A percentile compares a stretch with the other conserved stretches of the same genome.
phyloP scores from a whole-genome alignment of 768 basidiomycete genomes.

The Rhodotorula paludigena region DNA sequence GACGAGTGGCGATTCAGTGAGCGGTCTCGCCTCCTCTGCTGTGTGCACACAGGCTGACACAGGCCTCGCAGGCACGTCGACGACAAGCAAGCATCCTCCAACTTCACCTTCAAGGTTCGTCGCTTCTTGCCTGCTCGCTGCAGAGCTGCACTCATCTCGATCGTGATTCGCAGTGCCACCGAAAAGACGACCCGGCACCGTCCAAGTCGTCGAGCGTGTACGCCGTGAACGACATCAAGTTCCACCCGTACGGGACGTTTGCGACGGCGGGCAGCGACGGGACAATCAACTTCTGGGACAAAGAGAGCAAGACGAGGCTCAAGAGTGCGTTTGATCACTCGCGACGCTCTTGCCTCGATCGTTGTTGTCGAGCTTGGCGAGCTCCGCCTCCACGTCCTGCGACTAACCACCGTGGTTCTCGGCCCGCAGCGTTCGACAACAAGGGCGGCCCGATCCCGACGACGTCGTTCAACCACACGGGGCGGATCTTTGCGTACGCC shows the following conservation, averaged over 20 bases:
- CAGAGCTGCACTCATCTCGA: too few relatives aligned
- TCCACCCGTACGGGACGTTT: slow-evolving; percentile 81
- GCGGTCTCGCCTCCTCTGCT: slow-evolving; percentile 44
- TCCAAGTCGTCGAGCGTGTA: slow-evolving; percentile 64
- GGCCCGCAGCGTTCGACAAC: slow-evolving; percentile 61
- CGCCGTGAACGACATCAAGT: slow-evolving; percentile 78
- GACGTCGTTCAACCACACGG: slow-evolving; percentile 78
- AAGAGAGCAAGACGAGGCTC: slow-evolving; percentile 82
- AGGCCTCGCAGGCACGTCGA: slow-evolving; percentile 29
- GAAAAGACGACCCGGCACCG: slow-evolving; percentile 55
- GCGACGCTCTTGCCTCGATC: neutral
- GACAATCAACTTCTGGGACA: slow-evolving; percentile 90
- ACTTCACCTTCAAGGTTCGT: slow-evolving; percentile 74
- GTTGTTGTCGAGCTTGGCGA: neutral
- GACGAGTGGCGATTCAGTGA: slow-evolving; percentile 92
- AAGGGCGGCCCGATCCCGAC: slow-evolving; percentile 70
- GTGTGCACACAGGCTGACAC: too few relatives aligned
- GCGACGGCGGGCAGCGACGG: slow-evolving; percentile 76
- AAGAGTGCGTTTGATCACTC: slow-evolving; percentile 53
- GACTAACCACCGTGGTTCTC: neutral
- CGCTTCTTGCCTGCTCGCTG: neutral
- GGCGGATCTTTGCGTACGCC: slow-evolving; percentile 84
- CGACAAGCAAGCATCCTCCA: slow-evolving; percentile 53
- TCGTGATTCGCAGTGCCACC: slow-evolving; percentile 59
- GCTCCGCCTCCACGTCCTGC: too few relatives aligned